These are phyloP conservation scores for Pseudopithomyces chartarum DNA, from an alignment of 2,329 filamentous ascomycete species.

Conservation along the genomic window DNA sequence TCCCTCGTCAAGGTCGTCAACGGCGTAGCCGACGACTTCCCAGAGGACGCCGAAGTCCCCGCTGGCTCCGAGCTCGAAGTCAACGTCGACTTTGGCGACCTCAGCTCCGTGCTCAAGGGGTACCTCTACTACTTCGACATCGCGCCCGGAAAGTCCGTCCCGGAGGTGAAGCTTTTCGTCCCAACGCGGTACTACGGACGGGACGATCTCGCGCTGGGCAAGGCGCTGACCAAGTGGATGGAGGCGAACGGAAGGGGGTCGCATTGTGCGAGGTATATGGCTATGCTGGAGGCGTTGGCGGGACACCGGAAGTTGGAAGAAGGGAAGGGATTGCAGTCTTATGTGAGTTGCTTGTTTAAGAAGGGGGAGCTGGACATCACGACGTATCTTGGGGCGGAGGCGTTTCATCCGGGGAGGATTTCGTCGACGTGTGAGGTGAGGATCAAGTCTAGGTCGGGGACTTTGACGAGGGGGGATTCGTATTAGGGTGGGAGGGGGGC, in stretches of 20 bases:
- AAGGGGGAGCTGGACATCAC: neutral
- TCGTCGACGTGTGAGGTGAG: no score
- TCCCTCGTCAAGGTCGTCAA: slow-evolving; percentile 11
- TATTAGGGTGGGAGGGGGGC: no score
- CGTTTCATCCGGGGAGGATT: neutral
- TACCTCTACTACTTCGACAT: slow-evolving; percentile 33
- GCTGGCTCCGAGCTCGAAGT: neutral
- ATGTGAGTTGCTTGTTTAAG: neutral
- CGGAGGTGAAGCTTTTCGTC: slow-evolving; percentile 28
- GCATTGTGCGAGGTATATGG: neutral
- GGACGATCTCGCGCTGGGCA: slow-evolving; percentile 15
- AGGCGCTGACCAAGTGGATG: slow-evolving; percentile 11
- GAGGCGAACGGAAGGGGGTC: neutral
- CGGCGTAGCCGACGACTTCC: slow-evolving; percentile 15
- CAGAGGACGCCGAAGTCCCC: slow-evolving; percentile 20
- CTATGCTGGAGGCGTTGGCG: neutral
- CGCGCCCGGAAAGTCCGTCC: slow-evolving; percentile 12
- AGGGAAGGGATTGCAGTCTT: neutral
- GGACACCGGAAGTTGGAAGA: neutral
- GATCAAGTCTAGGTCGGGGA: no score
- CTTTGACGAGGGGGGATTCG: no score
- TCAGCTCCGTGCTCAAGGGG: slow-evolving; percentile 6
- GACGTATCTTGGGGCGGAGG: neutral
- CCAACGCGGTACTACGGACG: slow-evolving; percentile 18
- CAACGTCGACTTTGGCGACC: neutral